Evolutionary conservation across 2,329 filamentous ascomycete genomes (phyloP).

Genomic region (Leptographium radiaticola): DNA sequence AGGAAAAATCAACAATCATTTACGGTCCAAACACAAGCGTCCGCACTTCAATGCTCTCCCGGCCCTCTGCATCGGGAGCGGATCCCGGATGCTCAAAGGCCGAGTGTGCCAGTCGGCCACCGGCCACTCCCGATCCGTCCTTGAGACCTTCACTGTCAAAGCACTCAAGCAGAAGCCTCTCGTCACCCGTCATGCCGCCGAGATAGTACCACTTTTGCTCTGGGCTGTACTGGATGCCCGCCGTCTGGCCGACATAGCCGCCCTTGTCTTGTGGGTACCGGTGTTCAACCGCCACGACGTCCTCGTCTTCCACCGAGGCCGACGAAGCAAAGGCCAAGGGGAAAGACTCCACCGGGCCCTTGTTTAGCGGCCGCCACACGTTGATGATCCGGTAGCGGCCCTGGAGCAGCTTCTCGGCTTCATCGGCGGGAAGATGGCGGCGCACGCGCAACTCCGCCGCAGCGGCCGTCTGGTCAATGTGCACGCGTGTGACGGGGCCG

Average conservation of each 20-base stretch:
- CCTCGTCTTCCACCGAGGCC: conserved; percentile 43
- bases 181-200: conserved; percentile 61
- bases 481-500: conserved; percentile 56
- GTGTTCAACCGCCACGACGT: conserved; percentile 62
- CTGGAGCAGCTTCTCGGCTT: conserved; percentile 52
- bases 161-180: conserved; percentile 67
- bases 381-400: conserved; percentile 75
- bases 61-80: conserved; percentile 51
- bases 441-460: conserved; percentile 56
- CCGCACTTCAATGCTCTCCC: conserved; percentile 85
- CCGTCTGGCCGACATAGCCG: conserved; percentile 59
- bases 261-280: conserved; percentile 42
- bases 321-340: conserved; percentile 60
- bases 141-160: conserved; percentile 52
- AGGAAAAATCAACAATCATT: conserved; percentile 1
- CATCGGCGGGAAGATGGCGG: conserved; percentile 47
- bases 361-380: conserved; percentile 60
- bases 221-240: conserved; percentile 48
- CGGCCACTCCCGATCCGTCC: conserved; percentile 32
- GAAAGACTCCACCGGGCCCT: conserved; percentile 47
- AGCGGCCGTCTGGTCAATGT: conserved; percentile 68
- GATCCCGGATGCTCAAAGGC: conserved; percentile 70
- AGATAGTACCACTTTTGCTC: conserved; percentile 67
- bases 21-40: conserved; percentile 65
- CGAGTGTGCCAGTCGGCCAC: conserved; percentile 54